Base-by-base conservation (phyloP, 495 filamentous ascomycete species). In the Xylaria palmicola region DNA sequence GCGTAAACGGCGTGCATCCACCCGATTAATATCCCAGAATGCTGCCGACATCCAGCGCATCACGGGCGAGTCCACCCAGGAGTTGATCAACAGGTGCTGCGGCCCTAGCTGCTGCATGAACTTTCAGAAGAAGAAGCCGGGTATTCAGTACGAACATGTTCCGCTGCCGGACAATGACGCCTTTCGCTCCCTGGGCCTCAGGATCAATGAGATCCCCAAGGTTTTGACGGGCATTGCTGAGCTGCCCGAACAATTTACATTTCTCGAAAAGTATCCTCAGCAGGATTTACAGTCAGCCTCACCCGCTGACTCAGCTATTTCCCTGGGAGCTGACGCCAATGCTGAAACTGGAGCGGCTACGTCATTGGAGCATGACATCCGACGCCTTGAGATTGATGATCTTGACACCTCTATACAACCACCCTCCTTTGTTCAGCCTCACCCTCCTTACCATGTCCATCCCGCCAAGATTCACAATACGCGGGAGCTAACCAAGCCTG, bases 51-150 rank as follows among this genome's bases (percentile, higher is more conserved):
- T 95, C 60, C 81, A 85, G 66, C 79, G 87, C 60, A 82, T 96
- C 24, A 85, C 85, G 48, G 83, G 83, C 52, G 81, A 84, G 69
- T 79, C 82, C 6, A 84, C 83, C 15, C 86, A 85, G 48, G 74
- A 81, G 66, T 67, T 88, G 79, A 78, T 83, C 70, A 66, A 83
- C 77, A 76, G 88, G 77, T 98, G 95, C 78, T 98, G 94, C 71
- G 94, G 94, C 32, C 92, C 93, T 52, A 93, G 93, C 41, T 97
- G 95, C 76, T 97, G 93, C 72, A 82, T 91, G 67, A 80, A 86
- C 53, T 77, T 87, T 50, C 81, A 82, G 34, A 69, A 86, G 65
- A 80, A 80, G 62, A 81, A 78, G 6, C 74, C 83, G 43, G 76
- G 74, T 22, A 70, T 83, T 43, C 74, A 81, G 44, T 85, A 82